Base-by-base conservation (phyloP, 768 basidiomycete genomes). In the Basidioascus undulatus region DNA sequence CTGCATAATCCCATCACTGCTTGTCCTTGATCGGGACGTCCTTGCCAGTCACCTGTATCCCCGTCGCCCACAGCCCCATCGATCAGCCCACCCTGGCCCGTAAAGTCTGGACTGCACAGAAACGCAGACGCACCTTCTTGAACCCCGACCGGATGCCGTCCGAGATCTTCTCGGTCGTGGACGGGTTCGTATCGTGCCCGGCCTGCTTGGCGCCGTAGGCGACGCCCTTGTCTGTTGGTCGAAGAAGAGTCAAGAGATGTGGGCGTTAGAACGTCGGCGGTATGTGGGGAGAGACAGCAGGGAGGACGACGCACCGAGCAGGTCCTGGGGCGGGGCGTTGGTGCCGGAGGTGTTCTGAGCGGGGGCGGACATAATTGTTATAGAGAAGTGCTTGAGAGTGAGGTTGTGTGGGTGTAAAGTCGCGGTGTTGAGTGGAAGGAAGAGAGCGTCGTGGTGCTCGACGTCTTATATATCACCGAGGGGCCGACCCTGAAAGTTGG, bases 161-260 rank as follows among this genome's bases (percentile, higher is more conserved):
- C 19, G 48, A 49, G 45, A 52, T 52, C 47, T 52, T 52, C 49
- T 52, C 51, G 26, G 51, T 52, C 18, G 51, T 52, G 28, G 10
- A 9, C 28, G 28, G 10, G 28, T 30, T 15, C 28, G 28, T 30
- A 9, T 9, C 28, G 28, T 30, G 28, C 10, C 28, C 28, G 28
- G 28, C 28, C 28, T 30, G 9, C 10, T 30, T 30, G 9, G 28
- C 28, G 28, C 28, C 28, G 10, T 15, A 30, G 12, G 10, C 12
- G 2, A 23, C 18, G n/a, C 19, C 10, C 23, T 21, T 9, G n/a
- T n/a, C n/a, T n/a, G n/a, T n/a, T n/a, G n/a, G n/a, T n/a, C n/a
- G n/a, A n/a, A 19, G 35, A 19, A 36, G 35, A 19, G 5, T 13
- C 19, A 19, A n/a, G n/a, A n/a, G n/a, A n/a, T n/a, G n/a, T n/a